Evolutionary conservation across 306 rosid species (phyloP).

Genomic region (Vigna trinervia): DNA sequence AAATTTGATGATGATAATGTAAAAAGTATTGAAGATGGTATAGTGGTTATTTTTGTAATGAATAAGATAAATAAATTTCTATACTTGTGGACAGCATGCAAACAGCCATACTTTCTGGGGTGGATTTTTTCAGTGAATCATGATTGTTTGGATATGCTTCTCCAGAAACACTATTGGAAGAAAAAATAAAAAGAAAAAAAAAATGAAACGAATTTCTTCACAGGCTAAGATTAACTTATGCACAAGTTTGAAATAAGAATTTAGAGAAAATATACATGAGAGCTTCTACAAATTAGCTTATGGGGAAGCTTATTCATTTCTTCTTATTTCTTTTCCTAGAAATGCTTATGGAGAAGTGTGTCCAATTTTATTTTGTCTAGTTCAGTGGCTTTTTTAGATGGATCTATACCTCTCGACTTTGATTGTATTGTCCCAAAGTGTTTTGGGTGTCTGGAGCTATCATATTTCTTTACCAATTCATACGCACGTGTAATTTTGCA

Average conservation of each 20-base stretch:
- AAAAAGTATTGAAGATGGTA: constrained; percentile 11
- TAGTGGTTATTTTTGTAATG: background rate
- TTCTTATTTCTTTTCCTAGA: too few relatives aligned
- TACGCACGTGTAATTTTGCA: constrained; percentile 16
- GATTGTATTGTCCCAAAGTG: constrained; percentile 27
- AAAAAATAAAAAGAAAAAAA: too few relatives aligned
- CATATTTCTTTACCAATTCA: constrained; percentile 22
- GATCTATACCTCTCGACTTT: background rate
- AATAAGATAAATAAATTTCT: constrained; percentile 37
- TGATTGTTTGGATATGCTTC: background rate
- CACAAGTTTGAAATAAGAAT: too few relatives aligned
- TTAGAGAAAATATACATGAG: too few relatives aligned
- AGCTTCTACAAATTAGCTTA: too few relatives aligned
- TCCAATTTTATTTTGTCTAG: background rate
- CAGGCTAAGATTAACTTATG: too few relatives aligned
- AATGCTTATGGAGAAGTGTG: too few relatives aligned
- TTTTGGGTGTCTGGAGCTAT: constrained; percentile 31
- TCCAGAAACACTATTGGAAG: too few relatives aligned
- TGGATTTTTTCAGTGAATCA: constrained; percentile 19
- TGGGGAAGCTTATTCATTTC: too few relatives aligned
- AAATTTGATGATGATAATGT: constrained; percentile 5
- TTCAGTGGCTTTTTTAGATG: constrained; percentile 13
- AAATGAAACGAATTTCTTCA: too few relatives aligned
- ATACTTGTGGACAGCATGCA: constrained; percentile 1
- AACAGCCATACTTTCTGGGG: constrained; percentile 14